Conservation (phyloP, 2,329 filamentous ascomycete species). For the Pseudonectria foliicola region DNA sequence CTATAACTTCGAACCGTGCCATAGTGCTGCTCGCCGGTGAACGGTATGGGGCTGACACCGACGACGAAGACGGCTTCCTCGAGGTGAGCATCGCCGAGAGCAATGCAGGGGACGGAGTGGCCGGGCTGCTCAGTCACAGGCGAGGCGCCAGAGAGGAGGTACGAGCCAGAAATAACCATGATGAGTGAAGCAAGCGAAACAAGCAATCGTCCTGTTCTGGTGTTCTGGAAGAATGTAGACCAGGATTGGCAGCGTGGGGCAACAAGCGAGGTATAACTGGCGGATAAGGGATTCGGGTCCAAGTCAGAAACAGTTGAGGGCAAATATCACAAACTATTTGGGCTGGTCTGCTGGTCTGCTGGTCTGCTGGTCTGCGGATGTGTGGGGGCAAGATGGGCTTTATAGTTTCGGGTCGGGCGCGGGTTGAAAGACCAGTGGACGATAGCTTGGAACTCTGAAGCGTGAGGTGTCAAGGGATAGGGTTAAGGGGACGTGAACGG, state of each 20-base stretch:
- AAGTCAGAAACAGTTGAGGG: conserved; percentile 5
- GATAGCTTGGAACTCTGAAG: conserved; percentile 12
- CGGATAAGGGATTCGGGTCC: conserved; percentile 4
- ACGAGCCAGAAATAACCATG: too few relatives aligned
- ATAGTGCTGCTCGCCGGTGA: too few relatives aligned
- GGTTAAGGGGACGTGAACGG: not conserved
- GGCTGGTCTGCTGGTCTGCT: conserved; percentile 3
- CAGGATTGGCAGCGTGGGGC: conserved; percentile 1
- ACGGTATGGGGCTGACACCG: too few relatives aligned
- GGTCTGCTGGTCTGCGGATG: conserved; percentile 1
- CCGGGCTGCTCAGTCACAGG: too few relatives aligned
- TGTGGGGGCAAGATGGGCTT: conserved; percentile 26
- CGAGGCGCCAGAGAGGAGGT: too few relatives aligned
- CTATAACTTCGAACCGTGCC: conserved; percentile 8
- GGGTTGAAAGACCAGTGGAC: conserved; percentile 7
- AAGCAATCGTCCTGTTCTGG: too few relatives aligned
- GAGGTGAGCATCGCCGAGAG: too few relatives aligned
- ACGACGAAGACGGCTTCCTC: too few relatives aligned
- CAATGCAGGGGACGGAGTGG: too few relatives aligned
- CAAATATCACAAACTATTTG: conserved; percentile 11
- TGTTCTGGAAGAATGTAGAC: too few relatives aligned
- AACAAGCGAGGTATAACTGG: not conserved
- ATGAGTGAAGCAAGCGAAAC: too few relatives aligned
- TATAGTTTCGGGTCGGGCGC: conserved; percentile 24
- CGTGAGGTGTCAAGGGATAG: conserved; percentile 16